A percentile compares a stretch with the other conserved stretches of the same genome.
Conservation (phyloP, 495 filamentous ascomycete species). For the Penicillium samsonianum region DNA sequence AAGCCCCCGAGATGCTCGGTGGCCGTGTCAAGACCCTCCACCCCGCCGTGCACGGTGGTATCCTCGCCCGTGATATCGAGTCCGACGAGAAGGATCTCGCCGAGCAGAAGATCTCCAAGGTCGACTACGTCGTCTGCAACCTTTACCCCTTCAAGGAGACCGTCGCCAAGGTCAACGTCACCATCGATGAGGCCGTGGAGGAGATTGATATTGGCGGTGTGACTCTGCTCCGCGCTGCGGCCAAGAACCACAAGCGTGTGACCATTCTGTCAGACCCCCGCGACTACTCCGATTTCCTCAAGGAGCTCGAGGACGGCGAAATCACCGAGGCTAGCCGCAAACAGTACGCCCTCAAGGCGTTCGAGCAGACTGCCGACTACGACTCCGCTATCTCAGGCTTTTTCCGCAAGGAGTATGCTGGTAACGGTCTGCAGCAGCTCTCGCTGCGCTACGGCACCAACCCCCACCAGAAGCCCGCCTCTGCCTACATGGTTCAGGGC, state of each 20-base stretch:
- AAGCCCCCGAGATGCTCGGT: conserved; percentile 96
- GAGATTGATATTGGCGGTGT: conserved; percentile 99
- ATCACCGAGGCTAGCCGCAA: conserved; percentile 81
- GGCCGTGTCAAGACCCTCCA: conserved; percentile 97
- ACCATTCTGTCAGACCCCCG: conserved; percentile 91
- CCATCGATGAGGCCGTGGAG: conserved; percentile 92
- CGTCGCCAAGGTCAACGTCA: conserved; percentile 93
- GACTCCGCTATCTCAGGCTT: conserved; percentile 92
- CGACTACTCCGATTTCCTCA: conserved; percentile 92
- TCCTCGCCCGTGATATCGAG: conserved; percentile 87
- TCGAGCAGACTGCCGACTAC: conserved; percentile 98
- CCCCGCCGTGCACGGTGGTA: conserved; percentile 90
- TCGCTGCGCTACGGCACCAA: conserved; percentile 92
- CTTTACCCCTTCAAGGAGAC: conserved; percentile 99
- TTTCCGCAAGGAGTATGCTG: conserved; percentile 95
- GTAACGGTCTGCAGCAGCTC: conserved; percentile 77
- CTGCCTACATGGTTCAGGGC: conserved; percentile 71
- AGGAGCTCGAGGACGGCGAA: conserved; percentile 83
- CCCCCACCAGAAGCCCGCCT: conserved; percentile 94
- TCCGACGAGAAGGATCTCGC: conserved; percentile 96
- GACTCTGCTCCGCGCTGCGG: conserved; percentile 91
- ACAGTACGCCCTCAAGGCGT: conserved; percentile 90
- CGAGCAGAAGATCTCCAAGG: conserved; percentile 94
- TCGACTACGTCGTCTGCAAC: conserved; percentile 98
- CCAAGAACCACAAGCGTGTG: conserved; percentile 95